Evolutionary conservation across 1,284 basidiomycete species (phyloP), one percentile per base, ranked within the genome.

Genomic region (Grifola frondosa): DNA sequence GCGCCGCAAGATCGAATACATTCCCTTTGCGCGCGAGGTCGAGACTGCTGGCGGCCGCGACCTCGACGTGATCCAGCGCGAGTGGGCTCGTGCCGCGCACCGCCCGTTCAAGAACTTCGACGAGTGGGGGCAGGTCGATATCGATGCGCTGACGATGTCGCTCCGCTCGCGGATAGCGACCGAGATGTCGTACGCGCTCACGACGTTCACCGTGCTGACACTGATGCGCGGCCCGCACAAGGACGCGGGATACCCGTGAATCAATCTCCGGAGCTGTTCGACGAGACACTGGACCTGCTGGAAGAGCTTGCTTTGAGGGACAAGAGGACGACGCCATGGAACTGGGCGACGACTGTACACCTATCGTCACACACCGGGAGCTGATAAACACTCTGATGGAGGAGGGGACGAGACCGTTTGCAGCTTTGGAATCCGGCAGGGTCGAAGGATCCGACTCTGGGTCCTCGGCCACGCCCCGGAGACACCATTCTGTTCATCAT

Each of bases 171-270:
- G 95, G 28, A 68, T 98, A 30, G 79, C 85, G 3, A 75, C 78
- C 31, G 95, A 99, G 62, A 69, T 97, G 31, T 84, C 91, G 4
- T 98, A 96, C 62, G 91, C 89, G 4, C 69, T 99, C 53, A 93
- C 93, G 20, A 91, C 91, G 2, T 74, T 98, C 52, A 84, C 85
- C n/a, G 74, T 97, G 58, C 71, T 99, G 42, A 87, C 88, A 4
- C 83, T 87, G 5, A 81, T 88, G 77, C 77, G 81, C 21, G 78
- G 80, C 33, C 69, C 57, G 12, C 44, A 78, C 54, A 67, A 74
- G 35, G 69, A 76, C 42, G 69, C 79, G 1, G 83, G 84, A 3
- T 85, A 96, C 59, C 83, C 87, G 78, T 98, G 21, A 67, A 71
- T 17, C 80, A 88, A 41, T 88, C 91, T 56, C 74, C 77, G 10